Evolutionary conservation across 176 grass and related monocot species (phyloP), one percentile per base, ranked within the genome.

Genomic region (Calamus simplicifolius): DNA sequence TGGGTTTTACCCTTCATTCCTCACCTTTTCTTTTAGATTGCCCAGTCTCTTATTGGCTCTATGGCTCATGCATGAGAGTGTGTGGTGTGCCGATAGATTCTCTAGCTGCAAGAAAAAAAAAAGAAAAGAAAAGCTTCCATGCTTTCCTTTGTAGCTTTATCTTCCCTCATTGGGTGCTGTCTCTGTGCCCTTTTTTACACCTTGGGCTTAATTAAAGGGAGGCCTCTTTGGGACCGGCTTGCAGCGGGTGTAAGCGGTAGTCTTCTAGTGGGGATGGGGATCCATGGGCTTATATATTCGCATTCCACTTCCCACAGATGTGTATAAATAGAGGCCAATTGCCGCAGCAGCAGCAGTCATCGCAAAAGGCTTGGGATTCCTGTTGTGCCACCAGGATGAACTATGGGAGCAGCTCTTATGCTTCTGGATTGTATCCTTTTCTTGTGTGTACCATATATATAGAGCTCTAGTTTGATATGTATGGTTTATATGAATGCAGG

Each of bases 401-500:
- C 79, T 81, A 85, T 3, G 81, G 86, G 31, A 77, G 86, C 52
- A 78, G 74, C 70, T 89, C 86, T 13, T 3, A 10, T 43, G 7
- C 35, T 56, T 81, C 81, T 16, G 81, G 86, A 81, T 43, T 35
- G 55, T 23, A 70, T 5, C 62, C 67, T 73, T 64, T 1, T 16
- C 19, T 6, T 35, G 3, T 1, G 35, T 13, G 12, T 43, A 43
- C 8, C 21, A 23, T 23, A 23, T 23, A 23, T 43, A 12, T 43
- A 43, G 10, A 13, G 35, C 35, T 13, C 0, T 43, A 10, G 35
- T 13, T 13, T 43, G 21, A 23, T 8, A 43, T 13, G 35, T 43
- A 56, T 66, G 16, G 70, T 70, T 43, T 67, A 50, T 57, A 56
- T 43, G 26, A 4, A 75, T 43, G 80, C 85, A 95, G 89, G 89